These are phyloP conservation scores for Xylaria palmicola DNA, from an alignment of 495 filamentous ascomycete genomes.

Conservation along the genomic window DNA sequence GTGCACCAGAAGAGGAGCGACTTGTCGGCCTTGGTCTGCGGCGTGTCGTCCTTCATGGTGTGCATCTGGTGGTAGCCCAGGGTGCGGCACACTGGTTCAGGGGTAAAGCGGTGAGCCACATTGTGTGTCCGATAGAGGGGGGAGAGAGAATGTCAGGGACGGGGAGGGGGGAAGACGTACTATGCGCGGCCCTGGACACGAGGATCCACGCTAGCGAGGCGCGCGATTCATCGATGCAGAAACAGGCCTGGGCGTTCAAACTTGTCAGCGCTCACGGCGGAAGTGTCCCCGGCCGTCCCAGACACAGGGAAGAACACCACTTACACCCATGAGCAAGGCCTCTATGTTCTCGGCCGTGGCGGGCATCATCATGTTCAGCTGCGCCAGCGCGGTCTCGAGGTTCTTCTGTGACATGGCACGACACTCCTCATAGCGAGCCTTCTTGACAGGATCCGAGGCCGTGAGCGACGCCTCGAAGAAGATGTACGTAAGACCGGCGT, in stretches of 20 bases:
- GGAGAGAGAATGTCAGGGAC: neutral
- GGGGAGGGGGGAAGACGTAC: neutral
- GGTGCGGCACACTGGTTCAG: constrained; percentile 51
- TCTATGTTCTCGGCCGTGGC: constrained; percentile 58
- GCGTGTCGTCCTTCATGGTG: constrained; percentile 48
- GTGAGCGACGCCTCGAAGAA: constrained; percentile 50
- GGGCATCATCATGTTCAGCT: constrained; percentile 58
- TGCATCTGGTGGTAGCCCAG: constrained; percentile 62
- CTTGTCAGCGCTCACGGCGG: too few species aligned
- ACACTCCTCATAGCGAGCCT: constrained; percentile 41
- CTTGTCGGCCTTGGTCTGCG: constrained; percentile 37
- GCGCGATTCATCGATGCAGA: constrained; percentile 62
- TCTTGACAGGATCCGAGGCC: constrained; percentile 31
- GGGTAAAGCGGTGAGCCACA: neutral
- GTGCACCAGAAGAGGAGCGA: constrained; percentile 61
- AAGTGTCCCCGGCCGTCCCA: too few species aligned
- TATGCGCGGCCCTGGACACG: constrained; percentile 53
- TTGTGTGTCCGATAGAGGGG: neutral
- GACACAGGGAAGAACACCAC: constrained; percentile 14
- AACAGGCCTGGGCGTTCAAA: constrained; percentile 34
- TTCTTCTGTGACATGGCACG: constrained; percentile 53
- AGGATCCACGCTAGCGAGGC: constrained; percentile 64
- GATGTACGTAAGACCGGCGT: constrained; percentile 55
- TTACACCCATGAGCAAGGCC: constrained; percentile 58
- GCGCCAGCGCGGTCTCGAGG: constrained; percentile 57